Evolutionary conservation across 257 asterid genomes (phyloP).

Genomic region (Ajuga chamaepitys): DNA sequence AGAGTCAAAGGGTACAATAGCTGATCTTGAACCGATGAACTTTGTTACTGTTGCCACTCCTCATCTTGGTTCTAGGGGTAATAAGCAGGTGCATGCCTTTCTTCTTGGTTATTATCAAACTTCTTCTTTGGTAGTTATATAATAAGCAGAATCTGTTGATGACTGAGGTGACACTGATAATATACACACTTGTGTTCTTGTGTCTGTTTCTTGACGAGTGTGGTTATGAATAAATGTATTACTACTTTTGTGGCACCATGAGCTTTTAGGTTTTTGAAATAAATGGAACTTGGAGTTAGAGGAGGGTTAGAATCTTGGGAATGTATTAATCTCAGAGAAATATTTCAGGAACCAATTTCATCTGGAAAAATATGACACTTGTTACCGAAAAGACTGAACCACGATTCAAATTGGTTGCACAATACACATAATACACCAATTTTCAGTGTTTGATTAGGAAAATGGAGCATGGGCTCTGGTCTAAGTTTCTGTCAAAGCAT

Average conservation of each 20-base stretch:
- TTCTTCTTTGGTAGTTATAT: background rate
- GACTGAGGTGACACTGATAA: background rate
- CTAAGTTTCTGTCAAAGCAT: background rate
- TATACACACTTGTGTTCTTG: background rate
- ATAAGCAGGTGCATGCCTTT: slow-evolving; percentile 65
- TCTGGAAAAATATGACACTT: background rate
- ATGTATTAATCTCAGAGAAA: background rate
- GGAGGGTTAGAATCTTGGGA: background rate
- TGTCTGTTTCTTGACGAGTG: background rate
- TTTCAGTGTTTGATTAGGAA: background rate
- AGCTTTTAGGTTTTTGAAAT: background rate
- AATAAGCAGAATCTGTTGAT: slow-evolving; percentile 2
- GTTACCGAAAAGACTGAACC: background rate
- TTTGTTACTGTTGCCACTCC: slow-evolving; percentile 94
- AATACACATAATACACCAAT: background rate
- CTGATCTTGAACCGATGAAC: slow-evolving; percentile 78
- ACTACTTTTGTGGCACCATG: background rate
- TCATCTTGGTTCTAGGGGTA: slow-evolving; percentile 98
- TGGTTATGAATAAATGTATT: background rate
- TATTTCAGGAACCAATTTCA: background rate
- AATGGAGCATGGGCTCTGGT: background rate
- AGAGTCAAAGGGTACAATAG: slow-evolving; percentile 64
- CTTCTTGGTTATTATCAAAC: slow-evolving; percentile 8
- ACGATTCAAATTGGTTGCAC: background rate
- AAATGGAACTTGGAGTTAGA: background rate